phyloP scores from a whole-genome alignment of 805 yeast genomes.

The Starmera dryadoides region DNA sequence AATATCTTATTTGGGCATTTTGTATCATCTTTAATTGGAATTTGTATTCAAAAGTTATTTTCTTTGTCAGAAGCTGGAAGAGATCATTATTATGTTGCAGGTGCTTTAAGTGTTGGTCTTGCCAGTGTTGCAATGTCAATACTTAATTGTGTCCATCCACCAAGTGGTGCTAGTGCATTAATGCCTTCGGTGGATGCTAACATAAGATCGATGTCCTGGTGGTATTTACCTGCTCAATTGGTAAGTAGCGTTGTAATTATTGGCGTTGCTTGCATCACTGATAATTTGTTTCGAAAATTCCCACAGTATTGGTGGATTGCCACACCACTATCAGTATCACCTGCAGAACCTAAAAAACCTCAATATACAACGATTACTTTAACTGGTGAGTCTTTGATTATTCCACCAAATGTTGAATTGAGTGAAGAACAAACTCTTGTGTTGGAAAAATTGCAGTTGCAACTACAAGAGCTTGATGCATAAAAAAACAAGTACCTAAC shows the following conservation, averaged over 20 bases:
- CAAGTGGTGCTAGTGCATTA: conserved; percentile 65
- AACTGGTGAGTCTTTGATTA: neutral
- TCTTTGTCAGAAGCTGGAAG: conserved; percentile 34
- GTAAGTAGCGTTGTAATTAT: conserved; percentile 39
- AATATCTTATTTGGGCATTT: conserved; percentile 52
- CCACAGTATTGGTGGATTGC: conserved; percentile 49
- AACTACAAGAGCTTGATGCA: neutral
- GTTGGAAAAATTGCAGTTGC: neutral
- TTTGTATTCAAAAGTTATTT: conserved; percentile 48
- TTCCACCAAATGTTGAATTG: neutral
- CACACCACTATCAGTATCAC: neutral
- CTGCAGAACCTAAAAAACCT: neutral
- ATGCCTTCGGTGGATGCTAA: conserved; percentile 42
- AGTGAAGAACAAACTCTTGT: neutral
- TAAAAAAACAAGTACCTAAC: no score
- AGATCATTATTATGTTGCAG: conserved; percentile 47
- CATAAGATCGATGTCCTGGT: conserved; percentile 52
- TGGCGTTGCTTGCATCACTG: conserved; percentile 38
- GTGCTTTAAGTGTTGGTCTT: conserved; percentile 49
- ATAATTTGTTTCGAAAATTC: conserved; percentile 40
- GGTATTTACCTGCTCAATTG: conserved; percentile 51
- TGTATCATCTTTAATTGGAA: conserved; percentile 43
- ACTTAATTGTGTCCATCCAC: conserved; percentile 58
- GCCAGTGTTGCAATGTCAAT: conserved; percentile 47
- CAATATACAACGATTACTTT: neutral